Conservation (phyloP, 345 rosid species). For the Sisymbrium altissimum region DNA sequence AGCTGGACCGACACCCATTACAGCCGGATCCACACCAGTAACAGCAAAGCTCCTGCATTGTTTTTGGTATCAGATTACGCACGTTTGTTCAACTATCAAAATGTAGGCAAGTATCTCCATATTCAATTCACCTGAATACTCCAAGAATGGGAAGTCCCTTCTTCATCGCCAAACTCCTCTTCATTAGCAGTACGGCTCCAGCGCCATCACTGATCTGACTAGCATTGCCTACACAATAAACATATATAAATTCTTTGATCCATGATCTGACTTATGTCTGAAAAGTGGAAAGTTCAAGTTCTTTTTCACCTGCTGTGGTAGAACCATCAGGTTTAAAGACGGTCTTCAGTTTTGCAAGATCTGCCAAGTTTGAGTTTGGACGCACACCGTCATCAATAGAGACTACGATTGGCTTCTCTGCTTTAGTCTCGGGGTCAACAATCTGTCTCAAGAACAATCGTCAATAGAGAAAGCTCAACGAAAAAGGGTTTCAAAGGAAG, state of each 20-base stretch:
- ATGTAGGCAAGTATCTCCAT: not conserved
- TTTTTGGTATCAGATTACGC: not conserved
- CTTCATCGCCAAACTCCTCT: constrained; percentile 75
- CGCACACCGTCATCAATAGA: constrained; percentile 86
- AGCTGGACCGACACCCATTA: constrained; percentile 96
- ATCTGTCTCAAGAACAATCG: constrained; percentile 41
- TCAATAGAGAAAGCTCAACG: not conserved
- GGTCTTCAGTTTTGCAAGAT: constrained; percentile 76
- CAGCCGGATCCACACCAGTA: constrained; percentile 93
- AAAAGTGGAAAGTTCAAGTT: not conserved
- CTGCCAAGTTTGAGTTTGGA: constrained; percentile 55
- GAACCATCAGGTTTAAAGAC: constrained; percentile 77
- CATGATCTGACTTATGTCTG: not conserved
- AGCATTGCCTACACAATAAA: constrained; percentile 60
- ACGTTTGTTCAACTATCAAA: not conserved
- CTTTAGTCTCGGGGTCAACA: constrained; percentile 79
- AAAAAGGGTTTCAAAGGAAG: not conserved
- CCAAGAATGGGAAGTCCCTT: constrained; percentile 95
- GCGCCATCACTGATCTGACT: constrained; percentile 99
- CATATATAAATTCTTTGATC: not conserved
- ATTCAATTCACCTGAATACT: constrained; percentile 59
- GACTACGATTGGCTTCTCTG: constrained; percentile 58
- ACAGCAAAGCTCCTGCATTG: constrained; percentile 85
- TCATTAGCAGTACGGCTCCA: constrained; percentile 91
- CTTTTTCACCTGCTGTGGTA: constrained; percentile 82